These are phyloP conservation scores for Spathaspora arborariae DNA, from an alignment of 805 yeast genomes.

Conservation along the genomic window DNA sequence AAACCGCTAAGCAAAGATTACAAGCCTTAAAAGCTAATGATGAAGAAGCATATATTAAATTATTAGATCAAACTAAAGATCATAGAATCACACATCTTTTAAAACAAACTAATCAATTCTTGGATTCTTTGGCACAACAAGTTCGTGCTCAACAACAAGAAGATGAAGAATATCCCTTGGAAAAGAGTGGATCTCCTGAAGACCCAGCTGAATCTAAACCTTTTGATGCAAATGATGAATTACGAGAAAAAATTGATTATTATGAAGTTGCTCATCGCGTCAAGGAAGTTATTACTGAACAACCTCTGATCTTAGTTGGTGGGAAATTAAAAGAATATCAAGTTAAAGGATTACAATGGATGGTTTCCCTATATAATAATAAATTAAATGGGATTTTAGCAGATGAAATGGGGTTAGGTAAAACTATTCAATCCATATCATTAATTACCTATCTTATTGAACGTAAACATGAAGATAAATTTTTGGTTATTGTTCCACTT, in stretches of 20 bases:
- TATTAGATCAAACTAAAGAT: conserved; percentile 82
- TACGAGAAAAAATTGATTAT: conserved; percentile 67
- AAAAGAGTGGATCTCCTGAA: conserved; percentile 25
- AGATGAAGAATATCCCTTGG: conserved; percentile 15
- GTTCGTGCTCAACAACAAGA: conserved; percentile 74
- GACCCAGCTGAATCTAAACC: conserved; percentile 14
- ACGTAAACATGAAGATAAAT: conserved; percentile 64
- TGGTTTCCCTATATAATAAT: conserved; percentile 60
- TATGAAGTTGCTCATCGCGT: conserved; percentile 79
- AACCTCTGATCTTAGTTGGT: conserved; percentile 69
- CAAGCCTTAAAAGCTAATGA: conserved; percentile 84
- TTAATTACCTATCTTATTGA: conserved; percentile 69
- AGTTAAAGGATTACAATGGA: conserved; percentile 62
- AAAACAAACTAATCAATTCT: conserved; percentile 73
- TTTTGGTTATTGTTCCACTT: conserved; percentile 76
- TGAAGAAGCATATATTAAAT: conserved; percentile 81
- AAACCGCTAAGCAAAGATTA: conserved; percentile 82
- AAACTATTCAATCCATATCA: conserved; percentile 74
- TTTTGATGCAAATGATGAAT: conserved; percentile 45
- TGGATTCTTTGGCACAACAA: conserved; percentile 75
- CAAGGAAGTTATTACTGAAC: conserved; percentile 61
- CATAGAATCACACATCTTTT: conserved; percentile 81
- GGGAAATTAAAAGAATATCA: conserved; percentile 78
- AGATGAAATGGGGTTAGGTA: conserved; percentile 68
- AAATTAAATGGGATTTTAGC: conserved; percentile 62